Conservation (phyloP, 2,329 filamentous ascomycete genomes). For the Erysiphe neolycopersici region DNA sequence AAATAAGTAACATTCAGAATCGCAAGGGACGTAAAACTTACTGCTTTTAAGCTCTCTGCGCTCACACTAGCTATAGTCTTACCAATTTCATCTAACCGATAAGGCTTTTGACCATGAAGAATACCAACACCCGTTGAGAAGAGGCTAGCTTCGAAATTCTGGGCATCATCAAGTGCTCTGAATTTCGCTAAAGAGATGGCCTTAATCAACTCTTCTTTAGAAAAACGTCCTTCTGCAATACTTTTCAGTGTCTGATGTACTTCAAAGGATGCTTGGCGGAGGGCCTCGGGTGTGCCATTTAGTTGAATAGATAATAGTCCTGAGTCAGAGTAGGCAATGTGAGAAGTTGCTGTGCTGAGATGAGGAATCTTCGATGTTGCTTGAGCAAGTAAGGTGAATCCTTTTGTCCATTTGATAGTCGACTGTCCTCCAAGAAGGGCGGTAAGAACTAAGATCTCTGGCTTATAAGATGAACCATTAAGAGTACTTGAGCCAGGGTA, state of each 20-base stretch:
- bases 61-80: constrained; percentile 60
- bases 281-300: constrained; percentile 42
- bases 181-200: constrained; percentile 86
- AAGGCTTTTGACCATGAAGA: constrained; percentile 54
- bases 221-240: constrained; percentile 47
- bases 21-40: constrained; percentile 22
- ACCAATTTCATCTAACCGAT: constrained; percentile 57
- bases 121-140: constrained; percentile 66
- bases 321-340: constrained; percentile 76
- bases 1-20: background rate
- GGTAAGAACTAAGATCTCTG: constrained; percentile 66
- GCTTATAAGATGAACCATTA: constrained; percentile 51
- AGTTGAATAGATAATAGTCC: constrained; percentile 71
- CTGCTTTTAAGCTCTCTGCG: constrained; percentile 59
- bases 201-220: constrained; percentile 72
- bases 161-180: constrained; percentile 55
- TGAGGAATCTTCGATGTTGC: constrained; percentile 38
- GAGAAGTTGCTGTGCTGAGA: constrained; percentile 44
- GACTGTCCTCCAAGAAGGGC: constrained; percentile 76
- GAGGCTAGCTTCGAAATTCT: constrained; percentile 51
- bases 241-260: constrained; percentile 62
- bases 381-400: constrained; percentile 77
- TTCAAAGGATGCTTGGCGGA: constrained; percentile 48
- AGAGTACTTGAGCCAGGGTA: constrained; percentile 74
- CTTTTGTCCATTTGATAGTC: constrained; percentile 82